phyloP scores from a whole-genome alignment of 2,329 filamentous ascomycete species.

The Aureobasidium sp. region DNA sequence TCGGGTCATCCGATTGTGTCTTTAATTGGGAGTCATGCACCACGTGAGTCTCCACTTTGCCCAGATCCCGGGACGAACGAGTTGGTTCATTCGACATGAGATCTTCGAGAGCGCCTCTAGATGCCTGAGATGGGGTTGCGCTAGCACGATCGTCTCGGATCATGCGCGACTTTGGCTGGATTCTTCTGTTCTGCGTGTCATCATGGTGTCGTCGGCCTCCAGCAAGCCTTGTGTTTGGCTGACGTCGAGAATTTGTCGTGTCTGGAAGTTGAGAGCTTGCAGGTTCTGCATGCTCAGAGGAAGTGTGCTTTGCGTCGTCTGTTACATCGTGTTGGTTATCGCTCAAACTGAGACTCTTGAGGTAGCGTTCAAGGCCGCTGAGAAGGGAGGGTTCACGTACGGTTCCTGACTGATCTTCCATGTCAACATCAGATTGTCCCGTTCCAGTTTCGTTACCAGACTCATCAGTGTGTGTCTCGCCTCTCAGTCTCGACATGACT shows the following conservation, averaged over 20 bases:
- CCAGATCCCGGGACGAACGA: neutral
- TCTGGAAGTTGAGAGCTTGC: slow-evolving; percentile 29
- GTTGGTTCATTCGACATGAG: neutral
- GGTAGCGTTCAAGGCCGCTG: neutral
- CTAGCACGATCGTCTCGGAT: neutral
- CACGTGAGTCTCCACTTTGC: neutral
- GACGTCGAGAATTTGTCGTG: neutral
- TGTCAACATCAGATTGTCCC: slow-evolving; percentile 4
- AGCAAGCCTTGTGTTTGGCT: neutral
- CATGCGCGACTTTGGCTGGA: neutral
- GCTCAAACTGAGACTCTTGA: neutral
- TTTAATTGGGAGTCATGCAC: neutral
- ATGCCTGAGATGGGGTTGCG: neutral
- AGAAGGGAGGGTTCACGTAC: slow-evolving; percentile 9
- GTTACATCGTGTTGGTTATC: neutral
- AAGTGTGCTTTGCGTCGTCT: slow-evolving; percentile 8
- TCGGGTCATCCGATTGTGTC: neutral
- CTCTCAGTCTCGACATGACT: slow-evolving; percentile 25
- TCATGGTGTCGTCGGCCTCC: slow-evolving; percentile 2
- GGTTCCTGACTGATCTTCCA: neutral
- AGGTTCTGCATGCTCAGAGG: slow-evolving; percentile 26
- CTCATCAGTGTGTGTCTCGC: slow-evolving; percentile 6
- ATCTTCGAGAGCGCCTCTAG: neutral
- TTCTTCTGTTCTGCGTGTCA: neutral
- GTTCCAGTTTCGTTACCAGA: slow-evolving; percentile 3